Conservation (phyloP, 495 filamentous ascomycete species). For the Talaromyces proteolyticus region DNA sequence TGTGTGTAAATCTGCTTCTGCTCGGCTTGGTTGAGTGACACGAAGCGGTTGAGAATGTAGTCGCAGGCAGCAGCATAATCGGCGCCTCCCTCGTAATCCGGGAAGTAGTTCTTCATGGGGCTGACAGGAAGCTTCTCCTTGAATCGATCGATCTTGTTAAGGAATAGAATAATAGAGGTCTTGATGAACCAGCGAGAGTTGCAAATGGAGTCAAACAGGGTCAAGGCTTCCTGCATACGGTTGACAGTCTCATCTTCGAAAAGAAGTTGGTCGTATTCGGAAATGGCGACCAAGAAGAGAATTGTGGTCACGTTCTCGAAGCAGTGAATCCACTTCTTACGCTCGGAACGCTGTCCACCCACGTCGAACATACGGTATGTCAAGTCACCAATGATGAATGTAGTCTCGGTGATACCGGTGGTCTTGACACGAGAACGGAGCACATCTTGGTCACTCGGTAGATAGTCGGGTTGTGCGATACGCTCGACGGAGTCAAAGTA, state of each 20-base stretch:
- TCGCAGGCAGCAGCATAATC: conserved; percentile 92
- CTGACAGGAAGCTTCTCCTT: conserved; percentile 99
- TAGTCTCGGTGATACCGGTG: conserved; percentile 98
- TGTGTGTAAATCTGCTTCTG: conserved; percentile 99
- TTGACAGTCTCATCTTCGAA: conserved; percentile 87
- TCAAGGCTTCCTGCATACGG: conserved; percentile 98
- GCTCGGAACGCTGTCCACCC: conserved; percentile 95
- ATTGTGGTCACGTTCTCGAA: conserved; percentile 99
- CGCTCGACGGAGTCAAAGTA: conserved; percentile 96
- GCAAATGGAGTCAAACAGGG: conserved; percentile 98
- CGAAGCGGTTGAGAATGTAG: conserved; percentile 96
- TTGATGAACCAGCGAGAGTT: conserved; percentile 99
- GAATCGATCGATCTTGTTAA: conserved; percentile 99
- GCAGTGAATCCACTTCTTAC: conserved; percentile 99
- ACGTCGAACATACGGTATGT: conserved; percentile 99
- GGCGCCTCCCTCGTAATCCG: conserved; percentile 92
- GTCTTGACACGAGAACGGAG: conserved; percentile 98
- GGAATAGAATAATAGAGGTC: conserved; percentile 97
- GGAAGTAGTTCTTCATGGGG: conserved; percentile 99
- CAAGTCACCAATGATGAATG: conserved; percentile 95
- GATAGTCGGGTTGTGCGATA: conserved; percentile 87
- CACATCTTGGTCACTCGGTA: conserved; percentile 96
- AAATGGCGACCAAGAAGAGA: conserved; percentile 97
- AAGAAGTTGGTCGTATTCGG: conserved; percentile 96
- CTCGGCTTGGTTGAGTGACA: conserved; percentile 95